These are phyloP conservation scores for Macrocybe gigantea DNA, from an alignment of 768 basidiomycete genomes.

Conservation along the genomic window DNA sequence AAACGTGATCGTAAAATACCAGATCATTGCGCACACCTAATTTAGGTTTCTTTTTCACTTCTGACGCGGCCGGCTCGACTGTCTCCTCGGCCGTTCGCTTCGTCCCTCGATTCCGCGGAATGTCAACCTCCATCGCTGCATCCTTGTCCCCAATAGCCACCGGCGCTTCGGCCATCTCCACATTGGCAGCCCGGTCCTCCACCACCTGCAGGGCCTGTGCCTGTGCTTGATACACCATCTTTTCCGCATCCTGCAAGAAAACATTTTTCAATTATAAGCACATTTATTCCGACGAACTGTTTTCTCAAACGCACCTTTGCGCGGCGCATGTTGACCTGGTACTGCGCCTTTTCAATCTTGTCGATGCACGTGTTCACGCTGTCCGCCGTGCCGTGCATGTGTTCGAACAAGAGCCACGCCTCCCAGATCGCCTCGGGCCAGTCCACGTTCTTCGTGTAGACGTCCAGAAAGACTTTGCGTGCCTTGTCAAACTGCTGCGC, in stretches of 20 bases:
- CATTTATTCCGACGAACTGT: too few species aligned
- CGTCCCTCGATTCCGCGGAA: constrained; percentile 29
- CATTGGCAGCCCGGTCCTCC: constrained; percentile 31
- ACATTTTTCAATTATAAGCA: too few species aligned
- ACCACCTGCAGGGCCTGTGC: constrained; percentile 28
- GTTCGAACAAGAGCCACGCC: constrained; percentile 85
- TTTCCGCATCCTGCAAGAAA: constrained; percentile 53
- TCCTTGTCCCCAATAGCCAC: constrained; percentile 10
- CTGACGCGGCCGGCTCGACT: constrained; percentile 48
- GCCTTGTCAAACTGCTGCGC: constrained; percentile 46
- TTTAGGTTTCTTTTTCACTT: constrained; percentile 51
- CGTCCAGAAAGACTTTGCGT: constrained; percentile 59
- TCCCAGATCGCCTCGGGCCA: constrained; percentile 97
- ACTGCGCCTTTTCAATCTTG: constrained; percentile 59
- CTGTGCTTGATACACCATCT: constrained; percentile 40
- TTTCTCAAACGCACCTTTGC: constrained; percentile 43
- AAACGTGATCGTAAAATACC: background rate
- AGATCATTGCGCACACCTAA: constrained; percentile 36
- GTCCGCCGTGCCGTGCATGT: constrained; percentile 68
- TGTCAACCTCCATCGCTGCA: constrained; percentile 37
- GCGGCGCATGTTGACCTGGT: constrained; percentile 55
- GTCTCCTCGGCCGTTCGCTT: constrained; percentile 69
- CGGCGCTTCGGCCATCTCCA: constrained; percentile 23
- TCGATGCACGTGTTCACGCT: constrained; percentile 59
- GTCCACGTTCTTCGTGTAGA: constrained; percentile 72